These are phyloP conservation scores for Blastomyces emzantsi DNA, from an alignment of 2,329 filamentous ascomycete genomes.

Conservation along the genomic window DNA sequence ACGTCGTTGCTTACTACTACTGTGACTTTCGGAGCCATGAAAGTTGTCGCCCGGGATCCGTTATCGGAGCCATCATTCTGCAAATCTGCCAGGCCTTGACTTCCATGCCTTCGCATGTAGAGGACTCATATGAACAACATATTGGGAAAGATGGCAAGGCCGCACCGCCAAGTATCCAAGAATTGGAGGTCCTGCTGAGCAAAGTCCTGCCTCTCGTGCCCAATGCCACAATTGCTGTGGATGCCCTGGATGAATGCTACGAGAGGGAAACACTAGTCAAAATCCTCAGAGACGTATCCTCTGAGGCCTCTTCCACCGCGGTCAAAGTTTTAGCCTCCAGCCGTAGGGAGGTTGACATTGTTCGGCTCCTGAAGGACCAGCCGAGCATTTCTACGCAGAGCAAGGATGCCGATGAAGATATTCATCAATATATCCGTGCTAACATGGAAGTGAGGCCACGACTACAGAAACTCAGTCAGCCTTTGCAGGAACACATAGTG, in stretches of 20 bases:
- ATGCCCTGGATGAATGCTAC: constrained; percentile 7
- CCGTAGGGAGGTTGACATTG: constrained; percentile 8
- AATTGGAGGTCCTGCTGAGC: neutral
- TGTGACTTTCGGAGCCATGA: constrained; percentile 8
- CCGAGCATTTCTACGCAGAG: constrained; percentile 5
- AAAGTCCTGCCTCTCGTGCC: neutral
- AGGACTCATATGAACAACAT: neutral
- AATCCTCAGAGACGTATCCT: neutral
- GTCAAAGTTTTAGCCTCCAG: constrained; percentile 2
- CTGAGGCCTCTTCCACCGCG: neutral
- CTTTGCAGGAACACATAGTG: constrained; percentile 5
- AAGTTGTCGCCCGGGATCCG: constrained; percentile 7
- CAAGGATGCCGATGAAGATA: constrained; percentile 7
- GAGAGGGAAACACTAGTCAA: neutral
- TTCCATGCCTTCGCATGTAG: neutral
- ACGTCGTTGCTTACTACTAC: constrained; percentile 5
- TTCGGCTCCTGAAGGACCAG: constrained; percentile 4
- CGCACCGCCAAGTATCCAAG: neutral
- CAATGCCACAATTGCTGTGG: neutral
- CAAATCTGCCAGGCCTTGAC: constrained; percentile 1
- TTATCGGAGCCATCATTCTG: constrained; percentile 3
- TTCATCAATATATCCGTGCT: constrained; percentile 3
- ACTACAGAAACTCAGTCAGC: neutral
- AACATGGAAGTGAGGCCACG: constrained; percentile 1
- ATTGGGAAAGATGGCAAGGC: constrained; percentile 9